Evolutionary conservation across 2,329 filamentous ascomycete species (phyloP), one percentile per base, ranked within the genome.

Genomic region (Septoria petroselini): DNA sequence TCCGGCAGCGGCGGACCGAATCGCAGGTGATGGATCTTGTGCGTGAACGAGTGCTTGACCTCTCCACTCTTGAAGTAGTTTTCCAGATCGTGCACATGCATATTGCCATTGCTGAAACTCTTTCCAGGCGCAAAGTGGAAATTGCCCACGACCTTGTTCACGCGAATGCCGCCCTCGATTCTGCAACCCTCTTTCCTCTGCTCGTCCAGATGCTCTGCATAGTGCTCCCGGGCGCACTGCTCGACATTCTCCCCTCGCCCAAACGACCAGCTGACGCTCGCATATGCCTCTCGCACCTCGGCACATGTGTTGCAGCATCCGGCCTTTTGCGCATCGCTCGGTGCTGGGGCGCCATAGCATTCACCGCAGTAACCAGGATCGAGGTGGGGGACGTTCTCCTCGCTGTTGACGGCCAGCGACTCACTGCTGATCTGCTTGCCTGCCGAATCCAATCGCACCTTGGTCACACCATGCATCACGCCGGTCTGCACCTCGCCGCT

Each of bases 131-230:
- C 93, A 62, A 98, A 86, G 71, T 98, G 93, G 79, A 98, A 98
- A 76, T 98, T 98, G 49, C 93, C 93, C 47, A 98, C 81, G 19
- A 98, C 93, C 74, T 98, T 98, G 79, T 98, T 98, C 59, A 98
- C 94, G 40, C 88, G 87, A 61, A 98, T 81, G 31, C 83, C 82
- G 52, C 93, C 93, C 70, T 96, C 90, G 58, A 98, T 86, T 42
- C 93, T 88, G 73, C 93, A 98, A 52, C 93, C 93, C 73, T 98
- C 94, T 43, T 84, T 81, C 49, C 91, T 82, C 73, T 97, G 91
- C 55, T 82, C 83, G 66, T 95, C 88, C 52, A 98, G 78, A 62
- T 85, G 86, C 71, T 96, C 88, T 54, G 82, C 82, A 70, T 97
- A 98, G 69, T 96, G 91, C 72, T 98, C 93, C 54, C 91, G 84